A percentile compares a stretch with the other conserved stretches of the same genome.
Evolutionary conservation across 2,329 filamentous ascomycete species (phyloP).

Genomic region (Emericellopsis cladophorae): DNA sequence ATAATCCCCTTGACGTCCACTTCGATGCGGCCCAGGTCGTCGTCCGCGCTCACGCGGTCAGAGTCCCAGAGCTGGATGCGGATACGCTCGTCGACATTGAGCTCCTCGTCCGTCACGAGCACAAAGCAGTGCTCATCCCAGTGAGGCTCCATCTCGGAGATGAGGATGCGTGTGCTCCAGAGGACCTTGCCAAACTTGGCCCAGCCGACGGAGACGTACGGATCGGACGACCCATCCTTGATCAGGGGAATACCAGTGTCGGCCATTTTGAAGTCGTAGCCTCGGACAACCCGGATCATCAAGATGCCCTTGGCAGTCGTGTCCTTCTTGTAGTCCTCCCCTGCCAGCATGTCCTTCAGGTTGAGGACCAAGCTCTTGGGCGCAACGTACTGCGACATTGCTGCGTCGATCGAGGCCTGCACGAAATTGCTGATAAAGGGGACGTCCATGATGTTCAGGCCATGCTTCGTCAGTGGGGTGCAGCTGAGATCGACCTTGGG

Average conservation of each 20-base stretch:
- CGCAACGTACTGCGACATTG: conserved; percentile 63
- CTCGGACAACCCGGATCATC: conserved; percentile 52
- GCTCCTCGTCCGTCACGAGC: conserved; percentile 56
- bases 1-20: conserved; percentile 54
- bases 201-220: conserved; percentile 63
- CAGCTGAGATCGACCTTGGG: conserved; percentile 61
- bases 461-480: conserved; percentile 55
- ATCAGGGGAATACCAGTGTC: conserved; percentile 50
- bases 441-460: conserved; percentile 62
- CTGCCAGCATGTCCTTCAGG: conserved; percentile 64
- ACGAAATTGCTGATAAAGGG: conserved; percentile 66
- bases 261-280: conserved; percentile 59
- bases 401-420: conserved; percentile 60
- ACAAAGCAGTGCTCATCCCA: conserved; percentile 62
- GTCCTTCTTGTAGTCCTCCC: conserved; percentile 70
- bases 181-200: conserved; percentile 62
- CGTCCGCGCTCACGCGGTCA: conserved; percentile 58
- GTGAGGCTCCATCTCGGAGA: conserved; percentile 51
- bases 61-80: conserved; percentile 66
- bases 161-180: conserved; percentile 48
- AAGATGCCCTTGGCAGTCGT: conserved; percentile 52
- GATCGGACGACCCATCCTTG: conserved; percentile 49
- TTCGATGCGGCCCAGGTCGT: conserved; percentile 63
- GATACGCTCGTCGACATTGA: conserved; percentile 59
- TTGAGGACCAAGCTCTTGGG: conserved; percentile 64